Evolutionary conservation across 768 basidiomycete genomes (phyloP).

Genomic region (Nevesoporus exiguus): DNA sequence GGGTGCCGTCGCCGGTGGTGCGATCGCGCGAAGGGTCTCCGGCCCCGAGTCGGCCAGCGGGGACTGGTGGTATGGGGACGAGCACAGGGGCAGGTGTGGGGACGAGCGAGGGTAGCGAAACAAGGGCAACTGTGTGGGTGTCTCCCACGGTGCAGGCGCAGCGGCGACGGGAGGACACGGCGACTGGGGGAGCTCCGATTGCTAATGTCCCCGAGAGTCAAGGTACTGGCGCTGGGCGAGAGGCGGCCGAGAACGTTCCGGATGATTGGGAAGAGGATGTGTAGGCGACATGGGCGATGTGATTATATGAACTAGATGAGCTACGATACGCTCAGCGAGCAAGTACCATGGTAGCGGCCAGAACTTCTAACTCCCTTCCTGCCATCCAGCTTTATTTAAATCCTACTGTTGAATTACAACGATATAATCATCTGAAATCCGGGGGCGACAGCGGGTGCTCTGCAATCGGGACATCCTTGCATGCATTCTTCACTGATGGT

Average conservation of each 20-base stretch:
- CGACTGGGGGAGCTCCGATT: background rate
- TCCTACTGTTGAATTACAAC: too few relatives aligned
- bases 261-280: conserved; percentile 57
- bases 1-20: conserved; percentile 16
- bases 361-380: too few relatives aligned
- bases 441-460: too few relatives aligned
- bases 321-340: too few relatives aligned
- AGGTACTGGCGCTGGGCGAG: background rate
- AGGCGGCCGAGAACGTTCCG: conserved; percentile 35
- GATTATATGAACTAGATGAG: too few relatives aligned
- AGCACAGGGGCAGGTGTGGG: background rate
- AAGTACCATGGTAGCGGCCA: too few relatives aligned
- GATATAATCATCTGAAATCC: too few relatives aligned
- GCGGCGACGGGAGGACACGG: conserved; percentile 5
- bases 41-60: conserved; percentile 2
- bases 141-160: conserved; percentile 19
- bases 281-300: conserved; percentile 17
- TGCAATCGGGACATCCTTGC: too few relatives aligned
- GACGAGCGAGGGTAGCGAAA: background rate
- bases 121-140: conserved; percentile 16
- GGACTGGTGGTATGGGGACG: background rate
- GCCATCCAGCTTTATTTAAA: too few relatives aligned
- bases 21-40: conserved; percentile 10
- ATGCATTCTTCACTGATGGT: too few relatives aligned
- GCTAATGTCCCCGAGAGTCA: background rate